Evolutionary conservation across 192 early-diverging fungal species (phyloP), one percentile per base, ranked within the genome.

Genomic region (Thamnidium elegans): DNA sequence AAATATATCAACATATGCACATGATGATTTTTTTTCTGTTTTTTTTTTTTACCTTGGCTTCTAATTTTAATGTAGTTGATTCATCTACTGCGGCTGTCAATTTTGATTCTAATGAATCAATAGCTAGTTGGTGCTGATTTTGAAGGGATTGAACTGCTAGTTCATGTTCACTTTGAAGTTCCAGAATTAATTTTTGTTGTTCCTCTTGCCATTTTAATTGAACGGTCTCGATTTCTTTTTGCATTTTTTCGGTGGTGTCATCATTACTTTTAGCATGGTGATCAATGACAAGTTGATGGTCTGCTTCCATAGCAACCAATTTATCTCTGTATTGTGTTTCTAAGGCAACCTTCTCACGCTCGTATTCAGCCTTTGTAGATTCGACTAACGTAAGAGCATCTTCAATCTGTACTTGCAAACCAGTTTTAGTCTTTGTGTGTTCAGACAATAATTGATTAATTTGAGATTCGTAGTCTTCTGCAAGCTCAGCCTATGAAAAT

Each of bases 391-490:
- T 6, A 20, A 44, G 9, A 15, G 58, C 36, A 10, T 59, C 36
- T 13, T 50, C 34, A 20, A 55, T 11, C 23, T 66, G 44, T 9
- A 9, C 50, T 52, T 66, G 23, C 0, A 58, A 43, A 15, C 31
- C 46, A 4, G 39, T 31, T 20, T 63, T 71, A 19, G 21, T 13
- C 42, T 63, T 20, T 2, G 67, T 36, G 43, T 72, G 58, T 23
- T 45, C 64, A 44, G 2, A 31, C 3, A 39, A 20, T 20, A 72
- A 19, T 3, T 50, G 31, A 26, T 58, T 48, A 15, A 68, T 58
- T 58, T 68, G 56, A 9, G 13, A 30, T 63, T 72, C 58, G n/a
- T 58, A 44, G 4, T 45, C 55, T 50, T 55, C 55, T 36, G 55
- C 53, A 15, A 55, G 26, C 32, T 54, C 65, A 20, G 55, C 52